These are phyloP conservation scores for Calendula officinalis DNA, from an alignment of 129 eudicot genomes.

Conservation along the genomic window DNA sequence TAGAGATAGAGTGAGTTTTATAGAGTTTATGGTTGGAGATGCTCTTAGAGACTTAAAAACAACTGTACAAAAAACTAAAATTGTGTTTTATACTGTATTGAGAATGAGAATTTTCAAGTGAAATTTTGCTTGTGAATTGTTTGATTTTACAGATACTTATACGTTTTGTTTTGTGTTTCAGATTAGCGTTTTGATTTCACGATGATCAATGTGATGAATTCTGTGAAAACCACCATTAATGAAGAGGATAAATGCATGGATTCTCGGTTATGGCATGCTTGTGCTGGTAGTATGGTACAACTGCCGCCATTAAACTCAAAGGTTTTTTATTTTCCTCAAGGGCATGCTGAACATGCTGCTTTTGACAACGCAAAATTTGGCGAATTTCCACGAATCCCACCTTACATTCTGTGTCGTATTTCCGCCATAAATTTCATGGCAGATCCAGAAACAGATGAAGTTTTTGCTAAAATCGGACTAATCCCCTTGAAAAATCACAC, in stretches of 20 bases:
- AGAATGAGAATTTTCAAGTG: neutral
- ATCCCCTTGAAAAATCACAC: constrained; percentile 30
- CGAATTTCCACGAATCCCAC: constrained; percentile 28
- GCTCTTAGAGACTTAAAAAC: neutral
- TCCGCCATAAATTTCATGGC: constrained; percentile 36
- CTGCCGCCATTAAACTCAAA: constrained; percentile 52
- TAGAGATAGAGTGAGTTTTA: too few relatives aligned
- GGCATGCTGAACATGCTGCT: constrained; percentile 62
- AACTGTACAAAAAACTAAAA: neutral
- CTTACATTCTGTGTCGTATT: constrained; percentile 47
- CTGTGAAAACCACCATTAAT: constrained; percentile 40
- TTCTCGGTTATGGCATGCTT: constrained; percentile 74
- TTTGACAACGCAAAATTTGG: constrained; percentile 44
- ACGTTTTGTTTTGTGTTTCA: constrained; percentile 1
- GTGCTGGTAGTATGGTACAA: constrained; percentile 58
- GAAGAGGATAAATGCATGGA: constrained; percentile 62
- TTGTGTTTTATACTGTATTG: neutral
- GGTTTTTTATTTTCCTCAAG: constrained; percentile 87
- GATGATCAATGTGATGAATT: constrained; percentile 50
- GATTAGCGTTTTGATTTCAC: constrained; percentile 3
- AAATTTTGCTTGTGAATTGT: constrained; percentile 7
- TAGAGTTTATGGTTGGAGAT: too few relatives aligned
- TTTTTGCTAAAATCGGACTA: constrained; percentile 42
- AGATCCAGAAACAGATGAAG: constrained; percentile 49
- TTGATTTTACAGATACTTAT: constrained; percentile 7